These are phyloP conservation scores for Fusarium graminum DNA, from an alignment of 2,329 filamentous ascomycete genomes.

Conservation along the genomic window DNA sequence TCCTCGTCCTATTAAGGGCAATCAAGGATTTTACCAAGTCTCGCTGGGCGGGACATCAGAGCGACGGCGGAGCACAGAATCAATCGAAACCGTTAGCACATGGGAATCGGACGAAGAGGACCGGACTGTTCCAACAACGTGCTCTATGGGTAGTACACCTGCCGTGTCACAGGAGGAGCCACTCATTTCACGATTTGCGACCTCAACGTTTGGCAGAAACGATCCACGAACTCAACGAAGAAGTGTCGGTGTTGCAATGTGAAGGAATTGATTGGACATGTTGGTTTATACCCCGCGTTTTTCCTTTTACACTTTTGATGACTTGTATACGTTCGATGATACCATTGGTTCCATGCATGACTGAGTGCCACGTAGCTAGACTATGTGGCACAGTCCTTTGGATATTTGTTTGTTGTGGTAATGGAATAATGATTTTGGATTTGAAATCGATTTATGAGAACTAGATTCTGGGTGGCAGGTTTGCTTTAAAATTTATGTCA, in stretches of 20 bases:
- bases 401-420: constrained; percentile 16
- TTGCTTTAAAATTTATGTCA: constrained; percentile 37
- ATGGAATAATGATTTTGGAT: constrained; percentile 26
- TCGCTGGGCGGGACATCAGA: constrained; percentile 52
- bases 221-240: constrained; percentile 33
- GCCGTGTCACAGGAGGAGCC: constrained; percentile 56
- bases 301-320: constrained; percentile 37
- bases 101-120: constrained; percentile 63
- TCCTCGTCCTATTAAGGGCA: constrained; percentile 64
- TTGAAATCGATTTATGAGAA: constrained; percentile 5
- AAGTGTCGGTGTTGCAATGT: constrained; percentile 51
- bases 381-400: constrained; percentile 31
- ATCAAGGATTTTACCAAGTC: constrained; percentile 71
- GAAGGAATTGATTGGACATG: constrained; percentile 34
- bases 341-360: constrained; percentile 38
- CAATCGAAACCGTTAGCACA: constrained; percentile 63
- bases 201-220: constrained; percentile 50
- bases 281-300: constrained; percentile 37
- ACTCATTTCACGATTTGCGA: constrained; percentile 53
- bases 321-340: constrained; percentile 46
- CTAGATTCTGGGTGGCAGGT: constrained; percentile 29
- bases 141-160: constrained; percentile 63
- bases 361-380: constrained; percentile 31
- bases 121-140: constrained; percentile 62
- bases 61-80: constrained; percentile 59